Conservation (phyloP, 176 grass and related monocot species). For the Triticum monococcum region DNA sequence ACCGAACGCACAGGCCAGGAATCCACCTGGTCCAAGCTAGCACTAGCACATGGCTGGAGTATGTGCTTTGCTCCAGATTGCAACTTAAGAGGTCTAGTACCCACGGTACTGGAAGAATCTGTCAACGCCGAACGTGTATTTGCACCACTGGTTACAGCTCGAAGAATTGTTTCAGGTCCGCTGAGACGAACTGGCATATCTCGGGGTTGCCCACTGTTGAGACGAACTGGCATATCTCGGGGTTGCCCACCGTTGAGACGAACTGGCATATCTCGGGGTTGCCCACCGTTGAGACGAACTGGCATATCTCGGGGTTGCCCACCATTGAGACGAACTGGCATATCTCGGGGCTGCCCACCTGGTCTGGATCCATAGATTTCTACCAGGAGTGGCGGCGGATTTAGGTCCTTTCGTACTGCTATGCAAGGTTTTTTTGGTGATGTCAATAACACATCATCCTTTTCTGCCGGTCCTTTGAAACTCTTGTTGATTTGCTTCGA, state of each 20-base stretch:
- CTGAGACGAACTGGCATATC: neutral
- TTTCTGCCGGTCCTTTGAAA: constrained; percentile 39
- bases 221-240: neutral
- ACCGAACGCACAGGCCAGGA: constrained; percentile 39
- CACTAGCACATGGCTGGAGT: constrained; percentile 35
- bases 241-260: neutral
- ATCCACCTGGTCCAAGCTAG: constrained; percentile 32
- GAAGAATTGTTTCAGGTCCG: constrained; percentile 22
- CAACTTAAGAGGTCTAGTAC: constrained; percentile 49
- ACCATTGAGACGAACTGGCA: constrained; percentile 1
- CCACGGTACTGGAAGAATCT: neutral
- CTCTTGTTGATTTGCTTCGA: constrained; percentile 17
- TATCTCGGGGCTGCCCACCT: constrained; percentile 19
- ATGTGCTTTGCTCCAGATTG: constrained; percentile 54
- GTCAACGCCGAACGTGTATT: neutral
- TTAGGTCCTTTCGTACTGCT: constrained; percentile 18
- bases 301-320: constrained; percentile 11
- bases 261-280: constrained; percentile 8
- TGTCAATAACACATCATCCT: constrained; percentile 12
- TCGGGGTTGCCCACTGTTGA: neutral
- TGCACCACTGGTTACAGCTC: neutral
- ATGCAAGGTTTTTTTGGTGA: constrained; percentile 41
- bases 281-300: constrained; percentile 9
- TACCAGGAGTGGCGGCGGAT: neutral
- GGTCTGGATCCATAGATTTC: constrained; percentile 16